Evolutionary conservation across 2,329 filamentous ascomycete genomes (phyloP).

Genomic region (Metarhizium robertsii): DNA sequence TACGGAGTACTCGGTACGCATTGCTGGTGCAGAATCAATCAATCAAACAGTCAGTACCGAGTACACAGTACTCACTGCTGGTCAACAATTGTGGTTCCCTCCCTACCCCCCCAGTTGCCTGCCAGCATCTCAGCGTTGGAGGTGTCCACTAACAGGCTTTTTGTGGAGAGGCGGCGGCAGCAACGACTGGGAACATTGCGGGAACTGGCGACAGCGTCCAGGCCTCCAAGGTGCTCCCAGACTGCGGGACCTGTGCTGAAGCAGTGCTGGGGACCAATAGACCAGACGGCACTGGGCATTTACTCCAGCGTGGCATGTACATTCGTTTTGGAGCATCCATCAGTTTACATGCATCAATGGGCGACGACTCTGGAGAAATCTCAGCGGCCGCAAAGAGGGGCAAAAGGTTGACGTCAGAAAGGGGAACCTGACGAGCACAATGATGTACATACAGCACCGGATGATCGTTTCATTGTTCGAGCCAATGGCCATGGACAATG

Average conservation of each 20-base stretch:
- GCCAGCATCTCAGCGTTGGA: not conserved
- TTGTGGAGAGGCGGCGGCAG: not conserved
- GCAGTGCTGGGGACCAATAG: not conserved
- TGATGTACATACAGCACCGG: not conserved
- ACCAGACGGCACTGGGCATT: not conserved
- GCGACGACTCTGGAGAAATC: no score
- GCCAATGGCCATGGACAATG: no score
- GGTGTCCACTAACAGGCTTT: not conserved
- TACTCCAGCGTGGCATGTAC: no score
- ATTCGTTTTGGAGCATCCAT: no score
- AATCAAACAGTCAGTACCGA: no score
- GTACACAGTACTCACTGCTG: no score
- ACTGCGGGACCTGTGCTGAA: no score
- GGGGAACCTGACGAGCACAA: not conserved
- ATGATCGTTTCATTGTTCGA: not conserved
- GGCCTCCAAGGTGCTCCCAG: not conserved
- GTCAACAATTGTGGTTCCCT: no score
- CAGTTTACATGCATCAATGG: no score
- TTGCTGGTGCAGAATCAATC: no score
- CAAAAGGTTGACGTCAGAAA: slow-evolving; percentile 3
- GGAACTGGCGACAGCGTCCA: not conserved
- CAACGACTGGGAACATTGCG: not conserved
- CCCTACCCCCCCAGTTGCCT: no score
- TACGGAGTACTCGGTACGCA: no score
- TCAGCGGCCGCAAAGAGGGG: not conserved